A percentile compares a stretch with the other conserved stretches of the same genome.
Evolutionary conservation across 106 monocot species (phyloP).

Genomic region (Amphibolis antarctica): DNA sequence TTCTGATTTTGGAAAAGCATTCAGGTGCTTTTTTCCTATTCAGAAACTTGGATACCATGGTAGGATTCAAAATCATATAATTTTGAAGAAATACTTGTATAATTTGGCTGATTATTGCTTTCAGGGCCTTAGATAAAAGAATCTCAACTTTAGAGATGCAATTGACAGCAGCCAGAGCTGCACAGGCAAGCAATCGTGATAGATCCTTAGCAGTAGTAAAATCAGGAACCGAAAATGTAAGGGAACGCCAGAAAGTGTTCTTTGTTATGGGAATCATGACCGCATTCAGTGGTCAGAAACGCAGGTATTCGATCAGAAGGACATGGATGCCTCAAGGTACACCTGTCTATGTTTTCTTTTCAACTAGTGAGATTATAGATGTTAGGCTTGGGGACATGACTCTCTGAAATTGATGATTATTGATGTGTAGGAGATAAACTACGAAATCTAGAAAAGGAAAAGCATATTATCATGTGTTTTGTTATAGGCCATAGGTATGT

Average conservation of each 20-base stretch:
- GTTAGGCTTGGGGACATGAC: background rate
- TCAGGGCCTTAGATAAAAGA: slow-evolving; percentile 45
- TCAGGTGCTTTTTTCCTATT: background rate
- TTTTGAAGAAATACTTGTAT: background rate
- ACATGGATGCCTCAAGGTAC: slow-evolving; percentile 73
- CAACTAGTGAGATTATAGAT: background rate
- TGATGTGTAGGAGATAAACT: slow-evolving; percentile 30
- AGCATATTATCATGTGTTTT: slow-evolving; percentile 57
- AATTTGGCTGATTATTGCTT: background rate
- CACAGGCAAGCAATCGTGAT: slow-evolving; percentile 17
- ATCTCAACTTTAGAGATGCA: slow-evolving; percentile 56
- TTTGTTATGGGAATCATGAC: slow-evolving; percentile 65
- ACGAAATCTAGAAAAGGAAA: slow-evolving; percentile 42
- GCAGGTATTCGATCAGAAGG: slow-evolving; percentile 49
- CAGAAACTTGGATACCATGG: background rate
- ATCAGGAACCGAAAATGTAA: slow-evolving; percentile 7
- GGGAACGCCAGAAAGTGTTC: slow-evolving; percentile 28
- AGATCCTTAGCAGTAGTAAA: slow-evolving; percentile 7
- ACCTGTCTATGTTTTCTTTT: background rate
- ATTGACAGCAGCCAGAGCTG: slow-evolving; percentile 52
- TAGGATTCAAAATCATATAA: background rate
- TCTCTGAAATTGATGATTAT: slow-evolving; percentile 4
- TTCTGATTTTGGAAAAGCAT: background rate
- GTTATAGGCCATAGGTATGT: slow-evolving; percentile 55
- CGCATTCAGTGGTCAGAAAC: slow-evolving; percentile 46